Base-by-base conservation (phyloP, 371 early-diverging fungal genomes). In the Mortierella sp. region DNA sequence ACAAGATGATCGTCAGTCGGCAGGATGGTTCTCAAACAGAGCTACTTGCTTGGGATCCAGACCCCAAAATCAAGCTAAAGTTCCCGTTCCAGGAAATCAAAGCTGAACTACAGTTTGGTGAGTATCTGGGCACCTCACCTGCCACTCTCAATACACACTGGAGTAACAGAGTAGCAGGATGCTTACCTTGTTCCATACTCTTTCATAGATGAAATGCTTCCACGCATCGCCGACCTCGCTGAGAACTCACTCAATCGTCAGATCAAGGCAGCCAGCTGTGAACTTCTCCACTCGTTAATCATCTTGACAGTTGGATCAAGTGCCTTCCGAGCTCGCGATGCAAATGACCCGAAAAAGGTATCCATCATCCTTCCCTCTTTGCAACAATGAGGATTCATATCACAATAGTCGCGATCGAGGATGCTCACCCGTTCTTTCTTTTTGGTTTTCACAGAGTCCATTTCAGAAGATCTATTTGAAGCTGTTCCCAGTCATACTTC, bases 261-360 rank as follows among this genome's bases (percentile, higher is more conserved):
- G 65, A 85, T 88, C 45, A 93, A 93, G 60, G 83, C 91, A 0
- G 91, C 91, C 21, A 89, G 92, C 6, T 88, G 91, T 53, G 94
- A 94, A 62, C 70, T 92, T 2, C 61, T 94, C n/a, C 93, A 94
- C 61, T 85, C 89, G 1, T 54, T 91, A 1, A 80, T 91, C 8
- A 65, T 92, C 17, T 55, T 87, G 14, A 92, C 93, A 90, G 79
- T 93, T 52, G 94, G 93, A 3, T 84, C 83, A 31, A 88, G 82
- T 54, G 92, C 91, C 4, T 84, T 84, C 62, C 78, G 78, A 44
- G 82, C 84, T 10, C 71, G 81, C 1, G 80, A 78, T 55, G 58
- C 76, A 1, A 71, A 71, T 16, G 79, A 79, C 24, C 71, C 81
- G 13, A 65, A 67, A 47, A 67, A 70, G 70, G 81, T 83, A 77